Evolutionary conservation across 805 yeast species (phyloP).

Genomic region (Wickerhamiella azyma): DNA sequence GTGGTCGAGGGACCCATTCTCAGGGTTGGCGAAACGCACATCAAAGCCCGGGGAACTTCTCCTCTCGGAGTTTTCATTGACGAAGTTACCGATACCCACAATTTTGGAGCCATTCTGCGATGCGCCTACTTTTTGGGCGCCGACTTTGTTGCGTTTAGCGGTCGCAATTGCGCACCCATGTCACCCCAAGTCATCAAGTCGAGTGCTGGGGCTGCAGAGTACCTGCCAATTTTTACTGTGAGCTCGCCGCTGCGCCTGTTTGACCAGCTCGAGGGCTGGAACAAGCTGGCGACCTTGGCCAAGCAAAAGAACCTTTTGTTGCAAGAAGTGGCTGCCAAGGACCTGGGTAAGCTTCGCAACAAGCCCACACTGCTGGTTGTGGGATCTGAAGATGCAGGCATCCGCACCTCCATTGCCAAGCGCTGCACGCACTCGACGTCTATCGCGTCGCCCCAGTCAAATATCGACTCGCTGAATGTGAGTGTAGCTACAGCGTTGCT

Average conservation of each 20-base stretch:
- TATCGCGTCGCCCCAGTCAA: slow-evolving; percentile 5
- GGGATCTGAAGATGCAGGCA: slow-evolving; percentile 80
- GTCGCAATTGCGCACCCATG: slow-evolving; percentile 55
- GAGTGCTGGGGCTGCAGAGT: slow-evolving; percentile 74
- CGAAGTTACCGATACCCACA: slow-evolving; percentile 75
- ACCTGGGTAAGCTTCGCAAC: slow-evolving; percentile 33
- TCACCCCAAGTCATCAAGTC: slow-evolving; percentile 71
- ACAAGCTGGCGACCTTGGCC: slow-evolving; percentile 36
- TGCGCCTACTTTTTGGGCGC: slow-evolving; percentile 73
- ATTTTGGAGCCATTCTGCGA: slow-evolving; percentile 70
- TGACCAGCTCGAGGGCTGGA: slow-evolving; percentile 50
- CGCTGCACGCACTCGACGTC: slow-evolving; percentile 22
- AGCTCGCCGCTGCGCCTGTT: slow-evolving; percentile 51
- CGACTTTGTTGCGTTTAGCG: slow-evolving; percentile 61
- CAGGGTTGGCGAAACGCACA: slow-evolving; percentile 14
- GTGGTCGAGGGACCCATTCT: slow-evolving; percentile 12
- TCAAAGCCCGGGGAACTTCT: slow-evolving; percentile 13
- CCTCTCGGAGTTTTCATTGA: slow-evolving; percentile 70
- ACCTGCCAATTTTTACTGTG: slow-evolving; percentile 45
- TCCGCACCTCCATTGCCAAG: slow-evolving; percentile 49
- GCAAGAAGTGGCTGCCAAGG: slow-evolving; percentile 22
- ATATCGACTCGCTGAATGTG: slow-evolving; percentile 72
- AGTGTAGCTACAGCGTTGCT: slow-evolving; percentile 78
- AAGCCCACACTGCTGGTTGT: slow-evolving; percentile 58
- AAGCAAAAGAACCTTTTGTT: slow-evolving; percentile 20